Conservation (phyloP, 2,329 filamentous ascomycete species). For the Incumbomyces lentus region DNA sequence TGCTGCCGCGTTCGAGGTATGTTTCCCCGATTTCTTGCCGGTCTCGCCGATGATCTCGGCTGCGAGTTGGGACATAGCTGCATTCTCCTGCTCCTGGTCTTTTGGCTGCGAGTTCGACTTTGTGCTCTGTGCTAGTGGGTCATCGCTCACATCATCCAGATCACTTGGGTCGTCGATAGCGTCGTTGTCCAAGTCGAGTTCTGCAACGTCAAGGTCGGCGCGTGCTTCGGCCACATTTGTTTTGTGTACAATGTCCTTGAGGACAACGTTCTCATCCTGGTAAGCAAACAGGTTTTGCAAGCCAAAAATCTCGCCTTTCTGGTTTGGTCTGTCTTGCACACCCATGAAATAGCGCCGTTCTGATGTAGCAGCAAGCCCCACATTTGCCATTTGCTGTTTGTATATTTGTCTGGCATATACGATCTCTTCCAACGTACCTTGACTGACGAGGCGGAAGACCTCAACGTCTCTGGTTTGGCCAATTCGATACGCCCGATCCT, state of each 20-base stretch:
- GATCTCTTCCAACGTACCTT: conserved; percentile 92
- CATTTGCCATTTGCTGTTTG: conserved; percentile 97
- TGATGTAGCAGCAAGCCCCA: conserved; percentile 84
- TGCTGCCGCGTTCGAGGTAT: conserved; percentile 24
- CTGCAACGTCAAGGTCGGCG: conserved; percentile 69
- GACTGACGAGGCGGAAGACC: conserved; percentile 81
- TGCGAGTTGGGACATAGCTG: conserved; percentile 63
- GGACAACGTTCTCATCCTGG: conserved; percentile 59
- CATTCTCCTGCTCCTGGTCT: conserved; percentile 45
- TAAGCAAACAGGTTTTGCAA: conserved; percentile 78
- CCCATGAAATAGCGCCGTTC: conserved; percentile 94
- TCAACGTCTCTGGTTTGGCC: conserved; percentile 89
- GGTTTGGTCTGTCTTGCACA: conserved; percentile 69
- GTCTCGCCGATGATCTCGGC: conserved; percentile 44
- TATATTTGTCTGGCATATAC: conserved; percentile 96
- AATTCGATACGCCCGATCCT: conserved; percentile 92
- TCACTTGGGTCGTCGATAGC: conserved; percentile 41
- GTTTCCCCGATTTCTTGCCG: conserved; percentile 27
- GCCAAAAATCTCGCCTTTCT: conserved; percentile 91
- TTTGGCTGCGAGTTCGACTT: neutral
- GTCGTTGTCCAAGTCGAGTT: conserved; percentile 59
- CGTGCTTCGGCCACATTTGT: conserved; percentile 92
- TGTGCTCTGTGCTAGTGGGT: conserved; percentile 13
- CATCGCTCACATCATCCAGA: conserved; percentile 17
- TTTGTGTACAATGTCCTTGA: conserved; percentile 96